These are phyloP conservation scores for Bretziella fagacearum DNA, from an alignment of 2,329 filamentous ascomycete genomes.

Conservation along the genomic window DNA sequence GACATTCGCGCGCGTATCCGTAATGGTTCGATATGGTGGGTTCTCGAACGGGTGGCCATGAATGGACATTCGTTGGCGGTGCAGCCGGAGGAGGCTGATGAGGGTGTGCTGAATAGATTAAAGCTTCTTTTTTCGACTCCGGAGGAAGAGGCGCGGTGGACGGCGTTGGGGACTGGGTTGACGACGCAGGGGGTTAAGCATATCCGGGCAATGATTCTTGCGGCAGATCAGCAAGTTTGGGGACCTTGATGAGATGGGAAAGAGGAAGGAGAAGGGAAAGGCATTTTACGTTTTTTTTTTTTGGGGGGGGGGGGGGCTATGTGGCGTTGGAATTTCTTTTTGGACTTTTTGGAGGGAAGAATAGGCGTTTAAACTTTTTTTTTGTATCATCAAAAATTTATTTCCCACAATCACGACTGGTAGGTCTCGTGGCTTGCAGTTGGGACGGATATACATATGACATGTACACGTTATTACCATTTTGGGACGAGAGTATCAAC, in stretches of 20 bases:
- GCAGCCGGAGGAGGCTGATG: slow-evolving; percentile 3
- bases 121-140: slow-evolving; percentile 1
- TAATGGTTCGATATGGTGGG: slow-evolving; percentile 34
- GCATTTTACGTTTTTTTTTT: slow-evolving; percentile 2
- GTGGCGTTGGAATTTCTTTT: neutral
- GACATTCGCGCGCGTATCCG: slow-evolving; percentile 27
- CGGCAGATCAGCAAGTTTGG: slow-evolving; percentile 14
- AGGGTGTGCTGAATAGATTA: slow-evolving; percentile 6
- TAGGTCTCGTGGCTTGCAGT: no score
- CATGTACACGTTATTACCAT: no score
- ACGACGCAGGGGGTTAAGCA: slow-evolving; percentile 11
- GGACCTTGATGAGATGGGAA: slow-evolving; percentile 3
- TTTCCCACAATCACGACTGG: no score
- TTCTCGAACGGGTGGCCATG: slow-evolving; percentile 25
- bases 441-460: no score
- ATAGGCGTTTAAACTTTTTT: neutral
- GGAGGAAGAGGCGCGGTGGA: slow-evolving; percentile 17
- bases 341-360: slow-evolving; percentile 1
- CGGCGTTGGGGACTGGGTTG: slow-evolving; percentile 18
- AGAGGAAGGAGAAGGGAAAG: no score
- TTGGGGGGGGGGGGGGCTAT: neutral
- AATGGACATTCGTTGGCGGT: slow-evolving; percentile 11
- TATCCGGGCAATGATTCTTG: slow-evolving; percentile 14
- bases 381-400: neutral
- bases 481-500: no score